Evolutionary conservation across 108 stramenopile genomes (phyloP).

Genomic region (Hondaea fermentalgiana): DNA sequence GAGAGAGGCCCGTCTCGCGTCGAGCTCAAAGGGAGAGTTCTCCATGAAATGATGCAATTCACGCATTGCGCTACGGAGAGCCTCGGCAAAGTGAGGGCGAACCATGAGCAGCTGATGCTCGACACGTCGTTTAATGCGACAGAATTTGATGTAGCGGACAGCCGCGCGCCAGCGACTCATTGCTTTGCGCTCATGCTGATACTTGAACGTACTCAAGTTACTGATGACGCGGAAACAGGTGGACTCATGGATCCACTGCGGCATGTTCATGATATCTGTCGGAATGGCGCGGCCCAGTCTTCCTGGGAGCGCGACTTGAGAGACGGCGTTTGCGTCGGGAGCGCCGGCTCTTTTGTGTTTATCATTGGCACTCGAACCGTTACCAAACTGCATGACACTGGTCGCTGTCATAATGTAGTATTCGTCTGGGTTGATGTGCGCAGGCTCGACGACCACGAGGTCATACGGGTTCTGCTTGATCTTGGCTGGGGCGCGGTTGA

Average conservation of each 20-base stretch:
- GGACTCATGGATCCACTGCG: background rate
- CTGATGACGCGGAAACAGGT: background rate
- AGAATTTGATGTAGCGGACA: slow-evolving; percentile 16
- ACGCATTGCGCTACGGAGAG: background rate
- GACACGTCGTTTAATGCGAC: background rate
- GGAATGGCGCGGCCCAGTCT: background rate
- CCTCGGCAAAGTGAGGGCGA: background rate
- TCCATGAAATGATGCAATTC: background rate
- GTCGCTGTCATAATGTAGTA: slow-evolving; percentile 8
- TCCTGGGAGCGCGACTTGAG: background rate
- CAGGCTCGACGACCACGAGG: background rate
- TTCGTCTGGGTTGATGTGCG: background rate
- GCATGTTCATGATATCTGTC: background rate
- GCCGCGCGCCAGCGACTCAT: background rate
- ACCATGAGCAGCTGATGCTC: background rate
- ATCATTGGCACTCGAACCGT: background rate
- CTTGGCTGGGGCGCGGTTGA: background rate
- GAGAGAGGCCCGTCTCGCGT: background rate
- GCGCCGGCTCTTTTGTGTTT: background rate
- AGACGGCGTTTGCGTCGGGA: background rate
- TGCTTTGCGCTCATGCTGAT: background rate
- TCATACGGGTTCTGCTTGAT: background rate
- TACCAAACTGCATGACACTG: background rate
- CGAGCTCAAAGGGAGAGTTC: background rate
- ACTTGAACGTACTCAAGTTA: background rate